Evolutionary conservation across 495 filamentous ascomycete species (phyloP).

Genomic region (Tuber brumale): DNA sequence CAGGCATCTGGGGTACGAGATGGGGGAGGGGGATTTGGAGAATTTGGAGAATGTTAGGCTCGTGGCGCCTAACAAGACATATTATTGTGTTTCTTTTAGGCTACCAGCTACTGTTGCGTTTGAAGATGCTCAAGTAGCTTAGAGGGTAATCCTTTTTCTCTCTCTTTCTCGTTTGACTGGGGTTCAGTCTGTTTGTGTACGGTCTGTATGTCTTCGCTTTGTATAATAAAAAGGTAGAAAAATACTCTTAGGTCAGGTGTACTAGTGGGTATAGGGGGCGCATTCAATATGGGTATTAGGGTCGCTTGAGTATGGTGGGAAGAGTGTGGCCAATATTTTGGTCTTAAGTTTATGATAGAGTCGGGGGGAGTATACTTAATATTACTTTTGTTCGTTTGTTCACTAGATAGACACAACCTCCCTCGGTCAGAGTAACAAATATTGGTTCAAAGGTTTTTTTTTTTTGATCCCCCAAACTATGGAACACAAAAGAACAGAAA

Average conservation of each 20-base stretch:
- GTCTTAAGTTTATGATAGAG: not conserved
- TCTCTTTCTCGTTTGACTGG: not conserved
- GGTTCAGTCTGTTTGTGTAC: not conserved
- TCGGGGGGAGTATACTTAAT: not conserved
- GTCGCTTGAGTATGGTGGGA: not conserved
- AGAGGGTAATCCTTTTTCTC: not conserved
- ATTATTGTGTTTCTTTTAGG: constrained; percentile 92
- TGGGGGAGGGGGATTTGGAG: constrained; percentile 52
- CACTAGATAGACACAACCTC: not conserved
- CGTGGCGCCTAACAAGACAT: constrained; percentile 86
- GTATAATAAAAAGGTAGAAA: not conserved
- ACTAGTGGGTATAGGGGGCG: not conserved
- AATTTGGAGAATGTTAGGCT: constrained; percentile 71
- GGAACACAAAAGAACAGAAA: constrained; percentile 53
- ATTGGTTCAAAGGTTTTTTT: not conserved
- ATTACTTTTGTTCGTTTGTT: not conserved
- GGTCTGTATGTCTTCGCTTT: not conserved
- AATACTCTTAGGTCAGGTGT: not conserved
- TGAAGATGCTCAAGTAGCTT: constrained; percentile 25
- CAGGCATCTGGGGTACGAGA: constrained; percentile 25
- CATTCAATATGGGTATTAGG: not conserved
- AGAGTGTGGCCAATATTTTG: not conserved
- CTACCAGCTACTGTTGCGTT: constrained; percentile 79
- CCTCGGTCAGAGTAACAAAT: not conserved
- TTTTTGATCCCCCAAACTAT: not conserved